phyloP scores from a whole-genome alignment of 2,329 filamentous ascomycete species.

The Xylaria sp. region DNA sequence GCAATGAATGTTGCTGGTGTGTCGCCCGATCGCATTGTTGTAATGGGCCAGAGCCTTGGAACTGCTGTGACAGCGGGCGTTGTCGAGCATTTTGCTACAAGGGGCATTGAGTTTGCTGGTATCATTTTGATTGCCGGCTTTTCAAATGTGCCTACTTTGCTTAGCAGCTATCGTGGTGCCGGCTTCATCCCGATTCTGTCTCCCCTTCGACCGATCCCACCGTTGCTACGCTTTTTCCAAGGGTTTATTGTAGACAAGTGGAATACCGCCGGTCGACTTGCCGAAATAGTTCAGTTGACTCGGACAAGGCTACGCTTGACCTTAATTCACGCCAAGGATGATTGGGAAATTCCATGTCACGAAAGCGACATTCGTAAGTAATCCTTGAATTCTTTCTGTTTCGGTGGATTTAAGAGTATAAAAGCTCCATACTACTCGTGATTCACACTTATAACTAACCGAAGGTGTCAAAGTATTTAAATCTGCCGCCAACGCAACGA shows the following conservation, averaged over 20 bases:
- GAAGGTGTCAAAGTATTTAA: conserved; percentile 59
- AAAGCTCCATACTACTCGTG: background rate
- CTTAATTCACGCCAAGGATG: conserved; percentile 82
- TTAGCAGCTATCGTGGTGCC: conserved; percentile 81
- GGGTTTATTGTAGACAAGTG: conserved; percentile 80
- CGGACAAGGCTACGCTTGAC: conserved; percentile 69
- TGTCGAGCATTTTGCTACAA: conserved; percentile 72
- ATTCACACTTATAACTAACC: background rate
- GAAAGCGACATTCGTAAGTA: conserved; percentile 65
- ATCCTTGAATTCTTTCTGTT: background rate
- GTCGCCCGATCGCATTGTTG: conserved; percentile 75
- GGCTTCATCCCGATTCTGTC: conserved; percentile 82
- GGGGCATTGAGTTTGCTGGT: conserved; percentile 76
- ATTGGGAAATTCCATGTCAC: conserved; percentile 81
- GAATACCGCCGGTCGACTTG: conserved; percentile 75
- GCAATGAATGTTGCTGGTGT: conserved; percentile 72
- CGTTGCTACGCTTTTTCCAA: conserved; percentile 69
- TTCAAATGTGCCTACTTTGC: conserved; percentile 75
- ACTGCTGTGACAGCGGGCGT: conserved; percentile 84
- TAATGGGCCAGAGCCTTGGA: conserved; percentile 88
- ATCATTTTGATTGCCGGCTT: conserved; percentile 85
- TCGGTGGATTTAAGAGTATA: too few relatives aligned
- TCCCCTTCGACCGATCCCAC: conserved; percentile 75
- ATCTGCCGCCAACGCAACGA: conserved; percentile 64
- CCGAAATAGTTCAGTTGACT: conserved; percentile 63